phyloP scores from a whole-genome alignment of 1,284 basidiomycete genomes.

The Coniferiporia sulphurascens region DNA sequence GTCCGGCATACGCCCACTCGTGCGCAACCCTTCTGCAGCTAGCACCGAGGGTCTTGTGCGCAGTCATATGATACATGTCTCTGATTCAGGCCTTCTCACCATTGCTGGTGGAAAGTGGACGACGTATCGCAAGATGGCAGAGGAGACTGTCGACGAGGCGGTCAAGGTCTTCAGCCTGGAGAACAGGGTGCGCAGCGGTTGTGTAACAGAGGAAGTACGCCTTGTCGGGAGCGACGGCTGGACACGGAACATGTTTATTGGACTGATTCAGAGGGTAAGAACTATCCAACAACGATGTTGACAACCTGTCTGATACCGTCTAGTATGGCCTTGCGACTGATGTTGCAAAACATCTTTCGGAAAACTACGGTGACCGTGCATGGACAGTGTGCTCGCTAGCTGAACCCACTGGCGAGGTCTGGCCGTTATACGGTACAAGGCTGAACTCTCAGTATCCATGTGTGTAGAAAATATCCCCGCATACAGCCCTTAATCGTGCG shows the following conservation, averaged over 20 bases:
- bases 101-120: slow-evolving; percentile 99
- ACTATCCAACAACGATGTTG: neutral
- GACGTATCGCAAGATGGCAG: slow-evolving; percentile 94
- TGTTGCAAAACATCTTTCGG: slow-evolving; percentile 90
- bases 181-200: slow-evolving; percentile 52
- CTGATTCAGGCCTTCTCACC: slow-evolving; percentile 80
- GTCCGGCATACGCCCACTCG: slow-evolving; percentile 88
- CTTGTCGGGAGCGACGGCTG: slow-evolving; percentile 94
- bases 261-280: slow-evolving; percentile 82
- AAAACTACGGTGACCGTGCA: slow-evolving; percentile 93
- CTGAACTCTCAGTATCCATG: slow-evolving; percentile 78
- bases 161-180: slow-evolving; percentile 74
- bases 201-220: slow-evolving; percentile 78
- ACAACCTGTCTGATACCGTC: slow-evolving; percentile 3
- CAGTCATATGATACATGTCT: slow-evolving; percentile 92
- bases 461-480: slow-evolving; percentile 31
- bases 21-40: slow-evolving; percentile 74
- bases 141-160: slow-evolving; percentile 91
- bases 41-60: slow-evolving; percentile 89
- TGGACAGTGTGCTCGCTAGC: slow-evolving; percentile 90
- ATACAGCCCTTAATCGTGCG: neutral
- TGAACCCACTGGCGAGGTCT: slow-evolving; percentile 70
- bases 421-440: slow-evolving; percentile 85
- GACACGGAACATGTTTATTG: slow-evolving; percentile 96
- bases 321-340: slow-evolving; percentile 88